Base-by-base conservation (phyloP, 345 rosid species). In the Nephelium lappaceum region DNA sequence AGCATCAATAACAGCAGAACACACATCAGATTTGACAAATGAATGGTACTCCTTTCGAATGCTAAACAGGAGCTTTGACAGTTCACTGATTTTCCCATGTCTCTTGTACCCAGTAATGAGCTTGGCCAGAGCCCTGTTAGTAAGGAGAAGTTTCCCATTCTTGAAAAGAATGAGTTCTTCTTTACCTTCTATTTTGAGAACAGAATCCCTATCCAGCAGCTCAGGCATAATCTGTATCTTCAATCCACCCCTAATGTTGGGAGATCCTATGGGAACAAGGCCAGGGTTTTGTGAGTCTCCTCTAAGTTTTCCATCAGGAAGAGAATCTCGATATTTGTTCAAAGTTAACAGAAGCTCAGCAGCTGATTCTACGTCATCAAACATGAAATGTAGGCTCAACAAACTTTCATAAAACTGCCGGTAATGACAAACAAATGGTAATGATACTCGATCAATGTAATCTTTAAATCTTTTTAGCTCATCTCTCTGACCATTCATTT, bases 391-490 rank as follows among this genome's bases (percentile, higher is more conserved):
- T 76, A 91, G 68, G 78, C 85, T 88, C 83, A 95, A 86, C 91
- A 92, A 84, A 73, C 91, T 85, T 72, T 89, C 91, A 75, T 82
- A 95, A 73, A 91, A 88, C 78, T 78, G 86, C 16, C 24, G 84
- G 81, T 90, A 91, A 73, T 90, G 90, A 84, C 77, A 78, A 81
- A 86, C 77, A 84, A 89, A 74, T 71, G 84, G 81, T 53, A 57
- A 38, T 12, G 92, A 85, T 23, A 86, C 80, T 38, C 27, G 77
- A 83, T 86, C 89, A 31, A 95, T 79, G 78, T 83, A 75, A 80
- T 81, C 87, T 85, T 89, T 91, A n/a, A 89, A 84, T 84, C 89
- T 93, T 81, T 79, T 93, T 75, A 95, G 74, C 87, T 91, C 99
- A 80, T 88, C 91, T 65, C 95, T 81, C 80, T 82, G 92, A 24